These are phyloP conservation scores for Barnettozyma sucrosica DNA, from an alignment of 805 yeast genomes.

Conservation along the genomic window DNA sequence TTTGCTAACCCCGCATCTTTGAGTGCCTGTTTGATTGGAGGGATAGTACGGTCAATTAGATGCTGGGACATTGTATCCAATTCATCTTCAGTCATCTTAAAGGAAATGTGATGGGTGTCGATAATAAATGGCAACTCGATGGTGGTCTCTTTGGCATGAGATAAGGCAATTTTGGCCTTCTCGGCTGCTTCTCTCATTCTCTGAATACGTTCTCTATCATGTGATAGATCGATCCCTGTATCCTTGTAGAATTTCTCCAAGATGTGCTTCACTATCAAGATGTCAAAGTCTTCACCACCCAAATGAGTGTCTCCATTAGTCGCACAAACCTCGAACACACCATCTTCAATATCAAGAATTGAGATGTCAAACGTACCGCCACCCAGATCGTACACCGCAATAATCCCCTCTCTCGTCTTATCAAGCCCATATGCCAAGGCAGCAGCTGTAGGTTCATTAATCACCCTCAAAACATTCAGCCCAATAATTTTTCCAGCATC, in stretches of 20 bases:
- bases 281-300: constrained; percentile 81
- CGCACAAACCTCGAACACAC: constrained; percentile 73
- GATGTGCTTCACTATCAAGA: constrained; percentile 47
- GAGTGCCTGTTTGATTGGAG: constrained; percentile 68
- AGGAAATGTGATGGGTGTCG: constrained; percentile 53
- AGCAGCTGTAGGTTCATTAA: constrained; percentile 83
- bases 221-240: constrained; percentile 48
- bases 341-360: constrained; percentile 67
- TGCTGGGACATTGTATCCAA: constrained; percentile 62
- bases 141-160: constrained; percentile 55
- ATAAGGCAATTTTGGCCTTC: constrained; percentile 66
- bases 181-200: constrained; percentile 75
- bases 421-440: constrained; percentile 77
- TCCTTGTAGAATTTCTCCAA: constrained; percentile 45
- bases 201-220: constrained; percentile 55
- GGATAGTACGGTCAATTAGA: constrained; percentile 60
- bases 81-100: constrained; percentile 57
- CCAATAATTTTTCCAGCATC: constrained; percentile 71
- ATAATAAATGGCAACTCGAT: constrained; percentile 67
- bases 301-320: constrained; percentile 82
- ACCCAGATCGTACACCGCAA: constrained; percentile 62
- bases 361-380: constrained; percentile 84
- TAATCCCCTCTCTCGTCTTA: constrained; percentile 36
- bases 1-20: constrained; percentile 66
- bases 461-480: constrained; percentile 62